phyloP scores from a whole-genome alignment of 306 rosid species.

The Psophocarpus tetragonolobus region DNA sequence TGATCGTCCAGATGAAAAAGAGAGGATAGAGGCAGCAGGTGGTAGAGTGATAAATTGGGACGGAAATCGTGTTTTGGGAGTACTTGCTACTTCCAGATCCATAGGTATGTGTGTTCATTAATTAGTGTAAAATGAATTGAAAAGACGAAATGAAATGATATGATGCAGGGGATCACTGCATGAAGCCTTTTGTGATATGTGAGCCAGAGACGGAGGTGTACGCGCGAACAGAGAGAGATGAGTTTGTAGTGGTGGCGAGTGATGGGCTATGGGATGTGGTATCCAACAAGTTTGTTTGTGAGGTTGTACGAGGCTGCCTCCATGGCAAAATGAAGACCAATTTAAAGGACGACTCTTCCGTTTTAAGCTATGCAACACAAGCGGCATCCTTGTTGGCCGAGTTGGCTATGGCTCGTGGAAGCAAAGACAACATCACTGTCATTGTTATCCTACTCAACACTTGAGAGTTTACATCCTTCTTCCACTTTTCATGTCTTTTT shows the following conservation, averaged over 20 bases:
- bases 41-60: constrained; percentile 59
- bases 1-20: constrained; percentile 60
- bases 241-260: constrained; percentile 62
- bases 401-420: constrained; percentile 69
- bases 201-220: constrained; percentile 56
- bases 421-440: constrained; percentile 65
- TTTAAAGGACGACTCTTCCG: not conserved
- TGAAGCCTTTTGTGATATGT: constrained; percentile 66
- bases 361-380: constrained; percentile 12
- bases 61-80: constrained; percentile 57
- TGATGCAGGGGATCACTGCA: constrained; percentile 53
- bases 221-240: constrained; percentile 44
- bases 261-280: constrained; percentile 74
- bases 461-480: no score
- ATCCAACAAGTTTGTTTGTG: constrained; percentile 54
- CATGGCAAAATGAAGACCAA: constrained; percentile 30
- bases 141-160: no score
- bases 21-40: constrained; percentile 68
- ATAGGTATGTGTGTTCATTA: no score
- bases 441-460: constrained; percentile 42
- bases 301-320: constrained; percentile 47
- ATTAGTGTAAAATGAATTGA: no score
- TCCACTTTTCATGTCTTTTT: not conserved
- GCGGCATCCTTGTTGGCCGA: constrained; percentile 53
- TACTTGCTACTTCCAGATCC: constrained; percentile 70